Conservation (phyloP, 2,329 filamentous ascomycete genomes). For the Fusarium sp. region DNA sequence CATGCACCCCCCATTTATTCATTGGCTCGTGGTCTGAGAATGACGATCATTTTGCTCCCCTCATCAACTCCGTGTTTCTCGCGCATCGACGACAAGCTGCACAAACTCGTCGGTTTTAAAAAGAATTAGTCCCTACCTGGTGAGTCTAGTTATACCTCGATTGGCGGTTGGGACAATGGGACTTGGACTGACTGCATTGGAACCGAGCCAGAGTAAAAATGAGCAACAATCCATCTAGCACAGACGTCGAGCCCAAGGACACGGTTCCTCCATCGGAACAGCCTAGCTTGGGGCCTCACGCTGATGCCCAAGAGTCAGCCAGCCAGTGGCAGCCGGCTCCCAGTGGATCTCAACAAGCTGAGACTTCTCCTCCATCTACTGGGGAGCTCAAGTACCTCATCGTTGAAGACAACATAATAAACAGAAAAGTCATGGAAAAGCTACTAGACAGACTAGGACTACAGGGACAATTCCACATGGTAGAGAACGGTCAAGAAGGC, state of each 20-base stretch:
- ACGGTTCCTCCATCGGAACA: neutral
- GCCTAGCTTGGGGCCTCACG: neutral
- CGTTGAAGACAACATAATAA: neutral
- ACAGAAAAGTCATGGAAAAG: neutral
- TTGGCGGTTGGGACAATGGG: no score
- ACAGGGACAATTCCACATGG: neutral
- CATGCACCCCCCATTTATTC: neutral
- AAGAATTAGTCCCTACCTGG: neutral
- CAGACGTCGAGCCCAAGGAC: neutral
- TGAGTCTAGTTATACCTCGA: neutral
- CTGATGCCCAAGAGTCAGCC: neutral
- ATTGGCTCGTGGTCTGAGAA: neutral
- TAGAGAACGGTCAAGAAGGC: neutral
- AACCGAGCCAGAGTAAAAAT: neutral
- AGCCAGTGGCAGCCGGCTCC: neutral
- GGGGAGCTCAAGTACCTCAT: neutral
- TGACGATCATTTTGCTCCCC: neutral
- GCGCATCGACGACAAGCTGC: neutral
- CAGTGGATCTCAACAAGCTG: neutral
- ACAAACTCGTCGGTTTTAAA: neutral
- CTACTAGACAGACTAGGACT: neutral
- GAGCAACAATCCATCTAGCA: neutral
- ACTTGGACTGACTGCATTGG: neutral
- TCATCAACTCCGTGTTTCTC: neutral
- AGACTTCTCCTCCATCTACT: neutral